Evolutionary conservation across 2,329 filamentous ascomycete genomes (phyloP), one percentile per base, ranked within the genome.

Genomic region (Cephalotrichum gorgonifer): DNA sequence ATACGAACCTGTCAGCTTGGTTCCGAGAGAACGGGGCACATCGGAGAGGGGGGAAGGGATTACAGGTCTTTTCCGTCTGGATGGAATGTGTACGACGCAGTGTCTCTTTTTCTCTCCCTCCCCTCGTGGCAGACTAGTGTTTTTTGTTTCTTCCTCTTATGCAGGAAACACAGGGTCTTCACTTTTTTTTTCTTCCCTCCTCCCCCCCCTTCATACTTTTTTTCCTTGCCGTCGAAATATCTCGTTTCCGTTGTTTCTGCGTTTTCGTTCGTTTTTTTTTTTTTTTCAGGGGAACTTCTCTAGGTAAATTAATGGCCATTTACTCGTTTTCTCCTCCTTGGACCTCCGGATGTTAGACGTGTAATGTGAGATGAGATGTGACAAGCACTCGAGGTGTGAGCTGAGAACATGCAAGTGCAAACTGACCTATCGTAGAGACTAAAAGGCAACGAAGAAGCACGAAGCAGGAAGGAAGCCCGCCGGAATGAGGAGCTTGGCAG

Each of bases 51-150:
- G 5, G 11, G 15, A 31, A 15, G 30, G 30, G 12, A 12, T 31
- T 31, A 31, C 30, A 31, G 30, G 23, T 27, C 25, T 35, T 33
- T 38, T 44, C 44, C 30, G 20, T 39, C 35, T 9, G n/a, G 20
- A 7, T 5, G 28, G 35, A 20, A 39, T 39, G 35, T 46, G 35
- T 38, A 47, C 41, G 35, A 22, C 31, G 39, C 49, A 49, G n/a
- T 41, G 49, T 27, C 43, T 49, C n/a, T 48, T 42, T 14, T 30
- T 51, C 22, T 26, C 26, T 17, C 47, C 49, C 47, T 51, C 50
- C 48, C 51, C 51, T 47, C 52, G 44, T 39, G 44, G 43, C 48
- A 47, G 44, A 43, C 33, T 26, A 31, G 25, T 27, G 28, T 26
- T 50, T 44, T 41, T 49, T 49, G 49, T 44, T 49, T 45, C 42